A percentile compares a stretch with the other conserved stretches of the same genome.
These are phyloP conservation scores for Blastocystis sp. DNA, from an alignment of 352 stramenopile genomes.

Conservation along the genomic window DNA sequence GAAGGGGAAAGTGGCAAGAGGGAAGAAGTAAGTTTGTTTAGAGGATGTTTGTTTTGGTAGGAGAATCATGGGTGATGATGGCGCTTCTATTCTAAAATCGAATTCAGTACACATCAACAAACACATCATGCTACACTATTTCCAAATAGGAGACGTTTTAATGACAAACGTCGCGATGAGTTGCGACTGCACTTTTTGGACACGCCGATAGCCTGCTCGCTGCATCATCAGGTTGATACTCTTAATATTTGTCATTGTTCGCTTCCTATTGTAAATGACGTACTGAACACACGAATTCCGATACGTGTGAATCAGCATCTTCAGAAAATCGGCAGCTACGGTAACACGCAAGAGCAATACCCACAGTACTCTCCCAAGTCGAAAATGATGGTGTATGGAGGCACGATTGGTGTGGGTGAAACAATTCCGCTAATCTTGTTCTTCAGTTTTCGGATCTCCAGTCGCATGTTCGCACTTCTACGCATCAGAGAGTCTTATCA, in stretches of 20 bases:
- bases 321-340: not conserved
- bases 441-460: not conserved
- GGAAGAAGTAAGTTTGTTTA: not conserved
- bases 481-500: not conserved
- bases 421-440: not conserved
- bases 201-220: conserved; percentile 1
- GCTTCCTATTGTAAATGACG: not conserved
- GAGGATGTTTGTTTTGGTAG: too few relatives aligned
- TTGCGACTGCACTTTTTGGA: not conserved
- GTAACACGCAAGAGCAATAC: not conserved
- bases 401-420: not conserved
- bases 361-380: conserved; percentile 28
- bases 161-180: conserved; percentile 12
- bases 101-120: too few relatives aligned
- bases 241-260: conserved; percentile 17
- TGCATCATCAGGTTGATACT: conserved; percentile 51
- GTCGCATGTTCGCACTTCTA: not conserved
- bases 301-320: conserved; percentile 10
- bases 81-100: too few relatives aligned
- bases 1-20: conserved; percentile 2
- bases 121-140: not conserved
- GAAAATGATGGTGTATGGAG: conserved; percentile 21
- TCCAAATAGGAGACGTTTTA: conserved; percentile 16
- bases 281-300: not conserved
- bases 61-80: too few relatives aligned